phyloP scores from a whole-genome alignment of 75 land plant species.

The Cryptomeria japonica region DNA sequence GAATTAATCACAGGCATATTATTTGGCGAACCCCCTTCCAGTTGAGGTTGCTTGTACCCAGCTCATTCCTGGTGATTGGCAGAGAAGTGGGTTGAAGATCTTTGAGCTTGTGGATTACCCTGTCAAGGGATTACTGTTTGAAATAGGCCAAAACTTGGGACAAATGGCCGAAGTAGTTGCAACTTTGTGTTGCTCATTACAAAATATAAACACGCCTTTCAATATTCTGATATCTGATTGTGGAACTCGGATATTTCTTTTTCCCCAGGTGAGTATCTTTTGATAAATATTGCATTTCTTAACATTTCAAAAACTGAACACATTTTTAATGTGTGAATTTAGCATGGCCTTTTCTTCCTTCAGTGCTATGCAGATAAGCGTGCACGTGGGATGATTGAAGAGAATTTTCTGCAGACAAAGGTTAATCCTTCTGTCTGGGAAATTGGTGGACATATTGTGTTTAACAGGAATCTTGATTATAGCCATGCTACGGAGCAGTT shows the following conservation, averaged over 20 bases:
- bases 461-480: slow-evolving; percentile 28
- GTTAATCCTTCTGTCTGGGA: slow-evolving; percentile 53
- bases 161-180: slow-evolving; percentile 30
- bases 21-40: slow-evolving; percentile 56
- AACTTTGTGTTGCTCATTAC: slow-evolving; percentile 34
- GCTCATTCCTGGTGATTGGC: slow-evolving; percentile 6
- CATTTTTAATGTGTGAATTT: not conserved
- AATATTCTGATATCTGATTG: slow-evolving; percentile 55
- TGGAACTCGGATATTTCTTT: slow-evolving; percentile 47
- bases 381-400: slow-evolving; percentile 30
- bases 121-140: slow-evolving; percentile 41
- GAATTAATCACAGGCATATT: slow-evolving; percentile 48
- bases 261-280: slow-evolving; percentile 44
- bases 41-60: slow-evolving; percentile 38
- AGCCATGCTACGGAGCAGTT: slow-evolving; percentile 28
- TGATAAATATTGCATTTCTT: not conserved
- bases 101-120: slow-evolving; percentile 42
- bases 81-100: slow-evolving; percentile 29
- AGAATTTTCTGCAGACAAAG: slow-evolving; percentile 32
- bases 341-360: not conserved
- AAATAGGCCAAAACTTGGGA: slow-evolving; percentile 24
- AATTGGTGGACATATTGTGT: slow-evolving; percentile 43
- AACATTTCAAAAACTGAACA: not conserved
- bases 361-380: slow-evolving; percentile 38
- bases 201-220: slow-evolving; percentile 35